These are phyloP conservation scores for Globisporangium perplexum DNA, from an alignment of 352 stramenopile genomes.

Conservation along the genomic window DNA sequence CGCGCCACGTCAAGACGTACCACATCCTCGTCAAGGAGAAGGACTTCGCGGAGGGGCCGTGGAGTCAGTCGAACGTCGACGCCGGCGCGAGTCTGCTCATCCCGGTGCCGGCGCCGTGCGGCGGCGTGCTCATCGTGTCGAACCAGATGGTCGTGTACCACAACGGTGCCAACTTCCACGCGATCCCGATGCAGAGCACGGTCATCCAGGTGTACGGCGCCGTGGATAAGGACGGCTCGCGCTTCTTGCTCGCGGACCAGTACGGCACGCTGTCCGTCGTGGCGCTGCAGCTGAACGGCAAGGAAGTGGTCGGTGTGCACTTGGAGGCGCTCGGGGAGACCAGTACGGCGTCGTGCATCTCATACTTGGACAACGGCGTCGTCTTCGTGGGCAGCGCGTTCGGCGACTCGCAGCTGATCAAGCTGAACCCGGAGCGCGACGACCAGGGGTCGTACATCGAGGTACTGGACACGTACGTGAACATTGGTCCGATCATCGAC, in stretches of 20 bases:
- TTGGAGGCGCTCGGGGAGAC: slow-evolving; percentile 93
- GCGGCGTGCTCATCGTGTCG: slow-evolving; percentile 88
- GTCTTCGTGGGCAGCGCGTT: slow-evolving; percentile 95
- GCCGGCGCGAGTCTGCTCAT: slow-evolving; percentile 84
- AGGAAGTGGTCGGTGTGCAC: slow-evolving; percentile 76
- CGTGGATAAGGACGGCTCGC: slow-evolving; percentile 85
- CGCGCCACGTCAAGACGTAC: slow-evolving; percentile 91
- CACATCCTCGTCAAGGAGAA: slow-evolving; percentile 88
- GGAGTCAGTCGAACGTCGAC: slow-evolving; percentile 88
- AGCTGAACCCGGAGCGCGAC: slow-evolving; percentile 81
- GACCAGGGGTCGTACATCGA: slow-evolving; percentile 87
- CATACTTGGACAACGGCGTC: slow-evolving; percentile 93
- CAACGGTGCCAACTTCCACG: slow-evolving; percentile 83
- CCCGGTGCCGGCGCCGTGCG: slow-evolving; percentile 74
- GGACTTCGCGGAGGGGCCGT: slow-evolving; percentile 85
- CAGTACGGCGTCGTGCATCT: slow-evolving; percentile 86
- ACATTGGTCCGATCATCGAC: slow-evolving; percentile 98
- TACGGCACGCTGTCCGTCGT: slow-evolving; percentile 88
- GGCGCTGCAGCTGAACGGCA: slow-evolving; percentile 69
- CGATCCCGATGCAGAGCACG: slow-evolving; percentile 89
- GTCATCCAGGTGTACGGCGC: slow-evolving; percentile 87
- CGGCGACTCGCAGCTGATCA: slow-evolving; percentile 95
- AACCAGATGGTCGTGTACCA: slow-evolving; percentile 92
- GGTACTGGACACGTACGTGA: slow-evolving; percentile 96
- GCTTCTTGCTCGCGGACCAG: slow-evolving; percentile 88